Evolutionary conservation across 179 eudicot species (phyloP).

Genomic region (Beta lomatogona): DNA sequence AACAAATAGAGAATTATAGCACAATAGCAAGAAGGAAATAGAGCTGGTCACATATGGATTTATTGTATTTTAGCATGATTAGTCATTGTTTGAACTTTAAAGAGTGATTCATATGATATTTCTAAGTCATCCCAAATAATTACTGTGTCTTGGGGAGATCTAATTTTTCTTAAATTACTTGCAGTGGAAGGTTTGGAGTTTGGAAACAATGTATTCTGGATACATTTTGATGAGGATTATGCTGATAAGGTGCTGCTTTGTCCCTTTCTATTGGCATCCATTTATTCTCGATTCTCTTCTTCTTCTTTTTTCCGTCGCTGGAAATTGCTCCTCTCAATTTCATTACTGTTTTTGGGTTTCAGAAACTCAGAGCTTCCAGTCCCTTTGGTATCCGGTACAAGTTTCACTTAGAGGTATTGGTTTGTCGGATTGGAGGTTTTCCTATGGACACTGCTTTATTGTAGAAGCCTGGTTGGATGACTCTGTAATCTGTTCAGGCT

Average conservation of each 20-base stretch:
- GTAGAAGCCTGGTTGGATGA: not conserved
- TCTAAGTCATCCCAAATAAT: not conserved
- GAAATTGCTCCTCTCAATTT: not conserved
- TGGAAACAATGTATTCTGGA: slow-evolving; percentile 92
- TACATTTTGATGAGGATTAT: slow-evolving; percentile 83
- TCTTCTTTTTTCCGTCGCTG: not conserved
- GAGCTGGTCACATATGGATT: not conserved
- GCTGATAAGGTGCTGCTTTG: slow-evolving; percentile 58
- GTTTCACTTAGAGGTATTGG: slow-evolving; percentile 95
- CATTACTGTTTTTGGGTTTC: slow-evolving; percentile 33
- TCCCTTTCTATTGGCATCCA: not conserved
- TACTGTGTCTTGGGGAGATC: not conserved
- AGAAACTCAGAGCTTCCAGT: slow-evolving; percentile 86
- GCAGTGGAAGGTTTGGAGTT: slow-evolving; percentile 85
- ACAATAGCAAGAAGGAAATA: not conserved
- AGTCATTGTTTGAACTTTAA: not conserved
- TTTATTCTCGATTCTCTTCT: not conserved
- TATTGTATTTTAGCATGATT: not conserved
- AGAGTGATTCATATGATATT: not conserved
- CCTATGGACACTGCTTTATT: not conserved
- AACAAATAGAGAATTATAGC: not conserved
- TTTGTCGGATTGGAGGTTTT: not conserved
- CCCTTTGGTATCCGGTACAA: slow-evolving; percentile 95
- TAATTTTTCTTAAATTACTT: slow-evolving; percentile 10
- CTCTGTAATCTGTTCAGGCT: not conserved